Conservation (phyloP, 139 green algal species). For the Haematococcus lacustris region DNA sequence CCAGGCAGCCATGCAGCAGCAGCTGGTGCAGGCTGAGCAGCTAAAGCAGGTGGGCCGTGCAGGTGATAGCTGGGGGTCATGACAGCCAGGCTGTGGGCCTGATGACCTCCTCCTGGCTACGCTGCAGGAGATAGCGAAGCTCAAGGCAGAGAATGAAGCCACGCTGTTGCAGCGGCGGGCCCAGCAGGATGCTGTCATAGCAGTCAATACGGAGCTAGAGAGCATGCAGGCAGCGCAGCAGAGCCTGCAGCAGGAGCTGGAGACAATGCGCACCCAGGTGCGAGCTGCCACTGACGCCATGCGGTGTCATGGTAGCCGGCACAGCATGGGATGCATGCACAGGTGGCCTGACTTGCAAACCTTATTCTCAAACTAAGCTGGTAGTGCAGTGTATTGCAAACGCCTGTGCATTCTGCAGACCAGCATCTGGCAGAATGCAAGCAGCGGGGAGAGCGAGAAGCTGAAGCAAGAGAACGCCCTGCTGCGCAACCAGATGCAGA, state of each 20-base stretch:
- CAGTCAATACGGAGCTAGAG: constrained; percentile 14
- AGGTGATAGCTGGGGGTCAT: not conserved
- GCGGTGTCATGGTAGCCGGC: no score
- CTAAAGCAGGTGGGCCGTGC: constrained; percentile 8
- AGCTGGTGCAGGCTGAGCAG: constrained; percentile 27
- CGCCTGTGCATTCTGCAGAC: no score
- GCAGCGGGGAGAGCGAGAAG: constrained; percentile 32
- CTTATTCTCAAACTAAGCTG: no score
- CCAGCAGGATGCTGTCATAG: constrained; percentile 20
- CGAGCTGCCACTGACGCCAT: no score
- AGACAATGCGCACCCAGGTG: constrained; percentile 8
- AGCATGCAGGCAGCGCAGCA: constrained; percentile 14
- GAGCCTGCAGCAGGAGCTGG: constrained; percentile 23
- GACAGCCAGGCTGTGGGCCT: constrained; percentile 7
- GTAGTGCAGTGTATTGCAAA: no score
- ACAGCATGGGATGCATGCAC: no score
- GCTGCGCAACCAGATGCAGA: constrained; percentile 25
- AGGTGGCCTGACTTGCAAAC: no score
- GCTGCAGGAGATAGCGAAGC: constrained; percentile 18
- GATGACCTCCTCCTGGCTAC: not conserved
- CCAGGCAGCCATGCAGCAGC: constrained; percentile 24
- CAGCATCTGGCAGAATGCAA: constrained; percentile 32
- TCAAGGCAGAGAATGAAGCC: not conserved
- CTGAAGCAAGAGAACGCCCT: constrained; percentile 30
- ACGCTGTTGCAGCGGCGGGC: constrained; percentile 5